phyloP scores from a whole-genome alignment of 2,329 filamentous ascomycete genomes.

The Aspergillus spinulosporus region DNA sequence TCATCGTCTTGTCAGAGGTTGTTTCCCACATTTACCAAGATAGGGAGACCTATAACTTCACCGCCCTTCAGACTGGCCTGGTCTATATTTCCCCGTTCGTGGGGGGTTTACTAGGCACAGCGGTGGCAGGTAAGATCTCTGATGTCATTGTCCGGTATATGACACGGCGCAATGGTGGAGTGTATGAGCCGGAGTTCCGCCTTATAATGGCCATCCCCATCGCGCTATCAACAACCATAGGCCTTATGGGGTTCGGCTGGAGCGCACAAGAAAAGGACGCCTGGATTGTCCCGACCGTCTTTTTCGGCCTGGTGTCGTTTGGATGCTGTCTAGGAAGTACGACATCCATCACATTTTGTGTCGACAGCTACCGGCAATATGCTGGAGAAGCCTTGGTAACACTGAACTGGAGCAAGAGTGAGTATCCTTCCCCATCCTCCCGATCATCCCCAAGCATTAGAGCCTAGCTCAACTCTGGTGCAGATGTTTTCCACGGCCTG shows the following conservation, averaged over 20 bases:
- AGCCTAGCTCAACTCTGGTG: constrained; percentile 15
- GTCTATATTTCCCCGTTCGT: constrained; percentile 90
- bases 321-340: constrained; percentile 88
- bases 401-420: constrained; percentile 87
- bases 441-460: too few relatives aligned
- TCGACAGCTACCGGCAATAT: constrained; percentile 90
- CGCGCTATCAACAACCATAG: constrained; percentile 73
- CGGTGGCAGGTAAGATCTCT: constrained; percentile 82
- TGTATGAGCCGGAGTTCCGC: constrained; percentile 94
- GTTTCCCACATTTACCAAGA: constrained; percentile 77
- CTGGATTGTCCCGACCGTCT: constrained; percentile 91
- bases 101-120: constrained; percentile 85
- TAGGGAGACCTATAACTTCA: constrained; percentile 73
- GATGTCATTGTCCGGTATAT: constrained; percentile 82
- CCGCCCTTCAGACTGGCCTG: constrained; percentile 74
- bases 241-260: constrained; percentile 97
- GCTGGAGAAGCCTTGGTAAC: constrained; percentile 93
- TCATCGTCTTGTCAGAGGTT: constrained; percentile 90
- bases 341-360: constrained; percentile 88
- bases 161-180: constrained; percentile 80
- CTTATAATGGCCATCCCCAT: constrained; percentile 85
- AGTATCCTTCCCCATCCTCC: constrained; percentile 23
- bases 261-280: constrained; percentile 70
- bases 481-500: constrained; percentile 80
- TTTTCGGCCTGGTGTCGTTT: constrained; percentile 90